Base-by-base conservation (phyloP, 2,329 filamentous ascomycete genomes). In the Fusarium stilboides region DNA sequence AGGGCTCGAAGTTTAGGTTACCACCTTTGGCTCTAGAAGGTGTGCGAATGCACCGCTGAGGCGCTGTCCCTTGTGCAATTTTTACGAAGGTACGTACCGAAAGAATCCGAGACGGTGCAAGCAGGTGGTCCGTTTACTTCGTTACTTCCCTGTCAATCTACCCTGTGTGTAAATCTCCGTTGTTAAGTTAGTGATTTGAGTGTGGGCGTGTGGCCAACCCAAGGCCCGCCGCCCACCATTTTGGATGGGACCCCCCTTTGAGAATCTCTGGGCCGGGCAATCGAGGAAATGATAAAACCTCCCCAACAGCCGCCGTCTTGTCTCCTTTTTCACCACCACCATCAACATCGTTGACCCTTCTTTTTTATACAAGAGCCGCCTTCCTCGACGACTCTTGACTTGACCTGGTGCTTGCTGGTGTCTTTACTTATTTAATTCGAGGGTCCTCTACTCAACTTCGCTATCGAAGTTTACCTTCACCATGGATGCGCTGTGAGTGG, bases 241-340 rank as follows among this genome's bases (percentile, higher is more conserved):
- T 58, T 63, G 36, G 51, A 62, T 55, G 62, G 58, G 43, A 56
- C 66, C 61, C 68, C 47, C 65, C 46, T 50, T 55, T 58, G 60
- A 68, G 63, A 65, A 52, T 69, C 65, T 61, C 55, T 65, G 51
- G 68, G 61, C 67, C 61, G 47, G 62, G 65, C 70, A 55, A 57
- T 68, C 49, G 64, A 72, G 68, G 69, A 75, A 75, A 73, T 74
- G 70, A 75, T 75, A 75, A 75, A 75, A 75, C 72, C 70, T 75
- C 73, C 73, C 73, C 72, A 72, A 74, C 69, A 72, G 69, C 73
- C 73, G 36, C 73, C 52, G 44, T 57, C 62, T 54, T 44, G 47
- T 71, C 71, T 69, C 68, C 70, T 68, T 67, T 57, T 62, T 53
- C 62, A 74, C 49, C 61, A 73, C 62, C 65, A 46, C 68, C 70